Conservation (phyloP, 2,329 filamentous ascomycete genomes). For the Didymella segeticola region DNA sequence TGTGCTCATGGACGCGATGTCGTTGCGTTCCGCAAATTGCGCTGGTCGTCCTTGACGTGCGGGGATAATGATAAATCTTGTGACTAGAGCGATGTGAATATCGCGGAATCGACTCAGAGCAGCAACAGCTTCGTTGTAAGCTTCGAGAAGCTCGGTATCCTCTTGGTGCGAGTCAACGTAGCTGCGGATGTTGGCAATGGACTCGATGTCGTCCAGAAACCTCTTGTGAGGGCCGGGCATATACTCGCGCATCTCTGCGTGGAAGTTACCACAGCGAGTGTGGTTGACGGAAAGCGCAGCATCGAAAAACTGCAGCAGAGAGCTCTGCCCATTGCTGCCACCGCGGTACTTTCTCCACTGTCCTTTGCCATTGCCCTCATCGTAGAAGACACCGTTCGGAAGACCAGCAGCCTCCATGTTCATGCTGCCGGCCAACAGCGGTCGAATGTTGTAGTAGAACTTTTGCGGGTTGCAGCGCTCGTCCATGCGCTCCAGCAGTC, state of each 20-base stretch:
- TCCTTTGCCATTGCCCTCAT: conserved; percentile 56
- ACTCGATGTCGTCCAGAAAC: conserved; percentile 57
- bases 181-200: conserved; percentile 54
- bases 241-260: conserved; percentile 60
- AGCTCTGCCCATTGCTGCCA: conserved; percentile 63
- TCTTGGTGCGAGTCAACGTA: conserved; percentile 50
- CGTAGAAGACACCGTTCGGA: conserved; percentile 60
- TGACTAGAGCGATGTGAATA: conserved; percentile 61
- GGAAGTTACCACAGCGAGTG: conserved; percentile 44
- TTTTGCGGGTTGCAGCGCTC: conserved; percentile 56
- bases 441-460: conserved; percentile 61
- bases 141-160: conserved; percentile 46
- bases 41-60: conserved; percentile 35
- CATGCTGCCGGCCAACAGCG: conserved; percentile 60
- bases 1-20: conserved; percentile 57
- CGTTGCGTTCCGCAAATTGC: conserved; percentile 36
- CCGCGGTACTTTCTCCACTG: conserved; percentile 60
- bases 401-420: conserved; percentile 60
- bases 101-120: conserved; percentile 57
- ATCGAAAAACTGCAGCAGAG: conserved; percentile 62
- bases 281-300: conserved; percentile 60
- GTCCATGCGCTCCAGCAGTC: conserved; percentile 58
- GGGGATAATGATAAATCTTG: conserved; percentile 60
- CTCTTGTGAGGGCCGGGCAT: conserved; percentile 61
- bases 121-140: conserved; percentile 57